Evolutionary conservation across 108 stramenopile genomes (phyloP), one percentile per base, ranked within the genome.

Genomic region (Nannochloropsis gaditana): DNA sequence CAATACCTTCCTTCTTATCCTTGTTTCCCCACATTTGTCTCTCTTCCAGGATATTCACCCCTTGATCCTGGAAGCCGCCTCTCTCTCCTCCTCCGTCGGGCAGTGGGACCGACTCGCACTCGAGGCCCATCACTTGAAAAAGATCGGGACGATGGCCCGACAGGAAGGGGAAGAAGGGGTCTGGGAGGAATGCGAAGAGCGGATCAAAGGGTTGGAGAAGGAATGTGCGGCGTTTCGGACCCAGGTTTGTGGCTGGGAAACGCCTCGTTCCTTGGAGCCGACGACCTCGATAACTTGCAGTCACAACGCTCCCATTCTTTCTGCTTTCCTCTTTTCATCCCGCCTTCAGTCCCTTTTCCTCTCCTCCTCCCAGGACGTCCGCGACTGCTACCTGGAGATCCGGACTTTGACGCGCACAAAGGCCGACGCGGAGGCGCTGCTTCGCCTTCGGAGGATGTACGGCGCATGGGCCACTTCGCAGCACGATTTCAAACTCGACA

Each of bases 361-460:
- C 84, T 31, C 84, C 47, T 80, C 81, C 47, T 44, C 83, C n/a
- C 43, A 17, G 43, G 83, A 83, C 43, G 83, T 17, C 5, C 9
- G 43, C 21, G 43, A 83, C 11, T 45, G 45, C 21, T 90, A 89
- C 85, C 42, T 90, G 21, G 89, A 90, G 44, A 80, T 91, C 11
- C 82, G 43, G 21, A 85, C 89, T 9, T 89, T 89, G 43, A 87
- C 89, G 9, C 90, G 90, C 9, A 90, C 90, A 8, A 47, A 81
- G 10, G 90, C 90, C 47, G 88, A 85, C 41, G 82, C 45, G 9
- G 90, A 91, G 43, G 90, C 90, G 90, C 43, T 86, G 15, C 44
- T 43, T 44, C 90, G 90, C 79, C 87, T 91, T 21, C 45, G 79
- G 43, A 85, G 45, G 81, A 91, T 91, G 90, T 91, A 91, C 50